Base-by-base conservation (phyloP, 106 monocot species). In the Narthecium ossifragum region DNA sequence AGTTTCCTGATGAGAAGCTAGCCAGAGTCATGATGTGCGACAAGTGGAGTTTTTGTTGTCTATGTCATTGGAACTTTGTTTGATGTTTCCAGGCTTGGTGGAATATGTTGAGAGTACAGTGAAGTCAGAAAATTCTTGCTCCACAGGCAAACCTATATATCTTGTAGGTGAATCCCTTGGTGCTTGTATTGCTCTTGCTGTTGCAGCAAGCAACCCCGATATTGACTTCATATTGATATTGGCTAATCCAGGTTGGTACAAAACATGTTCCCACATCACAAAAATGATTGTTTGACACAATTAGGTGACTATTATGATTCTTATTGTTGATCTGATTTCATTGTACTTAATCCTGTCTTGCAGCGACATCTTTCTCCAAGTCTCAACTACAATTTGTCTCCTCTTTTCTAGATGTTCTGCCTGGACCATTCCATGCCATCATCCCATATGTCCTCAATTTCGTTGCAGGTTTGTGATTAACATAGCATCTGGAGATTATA, bases 161-260 rank as follows among this genome's bases (percentile, higher is more conserved):
- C 66, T 93, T 38, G 65, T 88, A 49, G 92, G 92, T 32, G 92
- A 93, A 62, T 88, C 81, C 36, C 46, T 93, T 50, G 92, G 92
- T 40, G 84, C 81, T 33, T 93, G 88, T 32, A 50, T 93, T 64
- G 92, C 88, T 55, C 76, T 85, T 51, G 66, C 88, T 59, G 70
- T 93, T 26, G 84, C 75, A 50, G 84, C 88, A 31, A 70, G 78
- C 14, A 93, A 88, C 61, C 88, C 81, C 43, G 59, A 76, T 57
- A 57, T 75, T 24, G 92, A 93, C 51, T 55, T 93, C 60, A 38
- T 93, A 61, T 57, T 93, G 15, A 66, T 93, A 29, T 68, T 84
- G 51, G 88, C 68, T n/a, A 93, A 93, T 59, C 81, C 92, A 85
- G 92, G 92, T 93, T 53, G 7, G 36, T 37, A 37, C 36, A 11